Base-by-base conservation (phyloP, 2,329 filamentous ascomycete species). In the Claviceps purpurea region DNA sequence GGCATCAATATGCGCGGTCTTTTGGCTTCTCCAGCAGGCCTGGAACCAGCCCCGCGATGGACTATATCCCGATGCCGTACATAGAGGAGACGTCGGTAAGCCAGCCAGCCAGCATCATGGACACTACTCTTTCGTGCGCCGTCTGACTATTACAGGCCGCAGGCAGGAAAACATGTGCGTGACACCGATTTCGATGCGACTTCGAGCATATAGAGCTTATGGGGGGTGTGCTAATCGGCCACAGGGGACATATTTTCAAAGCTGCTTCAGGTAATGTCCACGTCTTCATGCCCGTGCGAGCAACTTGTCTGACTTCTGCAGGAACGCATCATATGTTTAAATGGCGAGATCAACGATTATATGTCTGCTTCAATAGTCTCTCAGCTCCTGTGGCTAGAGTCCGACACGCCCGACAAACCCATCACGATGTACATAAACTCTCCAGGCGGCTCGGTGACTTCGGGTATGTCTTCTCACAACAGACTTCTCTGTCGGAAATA, bases 381-480 rank as follows among this genome's bases (percentile, higher is more conserved):
- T 1, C 94, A 98, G 67, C 82, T 98, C 22, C 85, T 98, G 57
- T 98, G 90, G 79, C 89, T 98, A 68, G 94, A 98, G 75, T 93
- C 91, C 62, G 93, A 98, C 64, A 89, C 88, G 63, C 90, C 91
- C 3, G 82, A 94, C 52, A 96, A 95, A 67, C 87, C 89, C 13
- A 97, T 98, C 58, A 93, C 87, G 50, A 87, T 98, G 67, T 98
- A 98, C 69, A 98, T 98, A 68, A 95, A 98, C 72, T 95, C 88
- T 0, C 91, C 91, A 0, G 93, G 93, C 49, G 93, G 93, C 52
- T 91, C 87, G 43, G 90, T 98, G 56, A 91, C 93, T 1, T 71
- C 71, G 55, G 80, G 79, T 77, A 63, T 42, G 64, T 55, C 11
- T 11, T n/a, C 4, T 43, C 39, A 16, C 30, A 18, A 24, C 20